These are phyloP conservation scores for Chenopodium quinoa DNA, from an alignment of 148 eudicot species.

Conservation along the genomic window DNA sequence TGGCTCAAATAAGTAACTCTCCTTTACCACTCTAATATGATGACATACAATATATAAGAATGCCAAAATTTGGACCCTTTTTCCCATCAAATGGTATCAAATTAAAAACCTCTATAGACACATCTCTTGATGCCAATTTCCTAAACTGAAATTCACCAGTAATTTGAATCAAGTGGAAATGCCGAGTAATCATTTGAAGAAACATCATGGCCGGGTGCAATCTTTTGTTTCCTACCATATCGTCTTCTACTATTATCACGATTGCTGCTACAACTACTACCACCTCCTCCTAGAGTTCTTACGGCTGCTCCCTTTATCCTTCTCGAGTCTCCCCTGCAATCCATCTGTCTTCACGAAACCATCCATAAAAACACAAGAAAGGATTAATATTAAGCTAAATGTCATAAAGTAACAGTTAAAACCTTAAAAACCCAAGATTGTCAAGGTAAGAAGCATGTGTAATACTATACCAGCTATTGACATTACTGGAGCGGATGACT, in stretches of 20 bases:
- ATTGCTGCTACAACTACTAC: background rate
- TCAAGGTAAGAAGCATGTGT: background rate
- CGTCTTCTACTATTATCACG: constrained; percentile 2
- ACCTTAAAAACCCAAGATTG: background rate
- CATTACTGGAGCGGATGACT: background rate
- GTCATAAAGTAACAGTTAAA: background rate
- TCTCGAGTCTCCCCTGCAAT: constrained; percentile 20
- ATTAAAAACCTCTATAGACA: background rate
- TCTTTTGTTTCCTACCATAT: constrained; percentile 22
- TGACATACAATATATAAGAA: background rate
- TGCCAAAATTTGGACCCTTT: background rate
- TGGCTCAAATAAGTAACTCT: background rate
- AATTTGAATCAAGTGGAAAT: constrained; percentile 10
- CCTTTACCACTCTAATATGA: background rate
- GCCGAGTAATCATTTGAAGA: constrained; percentile 22
- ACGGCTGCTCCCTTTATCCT: constrained; percentile 6
- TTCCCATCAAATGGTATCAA: background rate
- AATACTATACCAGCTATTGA: background rate
- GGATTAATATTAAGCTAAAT: background rate
- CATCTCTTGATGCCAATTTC: background rate
- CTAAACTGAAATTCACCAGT: background rate
- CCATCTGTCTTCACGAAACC: constrained; percentile 30
- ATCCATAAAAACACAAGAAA: background rate
- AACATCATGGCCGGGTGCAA: constrained; percentile 18
- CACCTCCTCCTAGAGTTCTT: constrained; percentile 13